Evolutionary conservation across 2,329 filamentous ascomycete species (phyloP).

Genomic region (Trichoderma gracile): DNA sequence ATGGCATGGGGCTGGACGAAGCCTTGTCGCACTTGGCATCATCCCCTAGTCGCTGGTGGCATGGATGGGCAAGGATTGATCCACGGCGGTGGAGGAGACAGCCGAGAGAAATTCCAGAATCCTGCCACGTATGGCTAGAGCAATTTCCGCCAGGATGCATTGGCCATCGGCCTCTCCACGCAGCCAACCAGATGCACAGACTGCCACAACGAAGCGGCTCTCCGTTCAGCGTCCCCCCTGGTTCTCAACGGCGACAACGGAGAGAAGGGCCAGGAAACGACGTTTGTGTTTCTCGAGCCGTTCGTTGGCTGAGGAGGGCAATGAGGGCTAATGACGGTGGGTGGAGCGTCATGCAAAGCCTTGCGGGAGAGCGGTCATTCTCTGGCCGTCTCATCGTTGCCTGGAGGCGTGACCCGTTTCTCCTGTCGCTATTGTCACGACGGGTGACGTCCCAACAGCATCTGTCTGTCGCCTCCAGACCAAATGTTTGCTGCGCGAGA

Average conservation of each 20-base stretch:
- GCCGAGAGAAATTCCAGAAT: slow-evolving; percentile 40
- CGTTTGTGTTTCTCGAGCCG: slow-evolving; percentile 17
- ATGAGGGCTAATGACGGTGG: slow-evolving; percentile 3
- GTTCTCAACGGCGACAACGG: slow-evolving; percentile 22
- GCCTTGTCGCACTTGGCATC: slow-evolving; percentile 17
- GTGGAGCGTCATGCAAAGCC: slow-evolving; percentile 19
- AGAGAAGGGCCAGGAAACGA: slow-evolving; percentile 14
- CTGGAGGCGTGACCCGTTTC: slow-evolving; percentile 22
- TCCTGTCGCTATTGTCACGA: slow-evolving; percentile 19
- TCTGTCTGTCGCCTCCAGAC: background rate
- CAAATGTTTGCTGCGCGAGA: slow-evolving; percentile 10
- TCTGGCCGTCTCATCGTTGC: slow-evolving; percentile 19
- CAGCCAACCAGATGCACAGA: slow-evolving; percentile 33
- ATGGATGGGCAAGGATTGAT: slow-evolving; percentile 24
- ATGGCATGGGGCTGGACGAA: slow-evolving; percentile 19
- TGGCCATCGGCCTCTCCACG: slow-evolving; percentile 32
- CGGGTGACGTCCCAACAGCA: slow-evolving; percentile 12
- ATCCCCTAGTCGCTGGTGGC: slow-evolving; percentile 1
- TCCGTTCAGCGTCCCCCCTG: slow-evolving; percentile 9
- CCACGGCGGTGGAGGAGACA: slow-evolving; percentile 14
- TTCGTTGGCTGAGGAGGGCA: background rate
- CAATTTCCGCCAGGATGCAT: slow-evolving; percentile 31
- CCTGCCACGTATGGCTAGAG: slow-evolving; percentile 38
- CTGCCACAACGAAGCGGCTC: slow-evolving; percentile 16
- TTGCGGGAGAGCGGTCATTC: slow-evolving; percentile 17